Conservation (phyloP, 1,284 basidiomycete genomes). For the Papiliotrema fonsecae region DNA sequence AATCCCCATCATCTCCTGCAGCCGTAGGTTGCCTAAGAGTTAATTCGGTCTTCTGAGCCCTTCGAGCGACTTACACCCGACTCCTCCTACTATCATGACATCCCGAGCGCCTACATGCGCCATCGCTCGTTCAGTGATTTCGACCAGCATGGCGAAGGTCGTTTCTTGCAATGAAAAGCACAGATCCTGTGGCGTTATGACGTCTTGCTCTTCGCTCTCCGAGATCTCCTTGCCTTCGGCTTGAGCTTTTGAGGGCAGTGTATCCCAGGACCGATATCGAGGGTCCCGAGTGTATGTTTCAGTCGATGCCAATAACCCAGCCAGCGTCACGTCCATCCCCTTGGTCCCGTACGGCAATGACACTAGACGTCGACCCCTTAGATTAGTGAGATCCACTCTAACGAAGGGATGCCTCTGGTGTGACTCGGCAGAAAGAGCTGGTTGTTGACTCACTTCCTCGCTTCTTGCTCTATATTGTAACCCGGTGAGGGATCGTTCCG, state of each 20-base stretch:
- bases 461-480: constrained; percentile 97
- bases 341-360: constrained; percentile 93
- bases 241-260: constrained; percentile 1
- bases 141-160: constrained; percentile 97
- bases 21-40: constrained; percentile 71
- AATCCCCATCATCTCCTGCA: constrained; percentile 98
- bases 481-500: constrained; percentile 96
- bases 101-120: constrained; percentile 95
- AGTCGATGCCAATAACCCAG: constrained; percentile 81
- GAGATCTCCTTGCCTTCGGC: background rate
- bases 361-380: constrained; percentile 59
- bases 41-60: background rate
- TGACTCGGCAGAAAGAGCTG: background rate
- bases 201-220: constrained; percentile 53
- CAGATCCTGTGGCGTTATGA: constrained; percentile 87
- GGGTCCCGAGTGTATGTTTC: constrained; percentile 84
- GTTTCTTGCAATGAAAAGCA: constrained; percentile 98
- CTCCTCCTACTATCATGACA: constrained; percentile 95
- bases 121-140: constrained; percentile 99
- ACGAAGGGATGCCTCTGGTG: background rate
- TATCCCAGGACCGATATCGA: constrained; percentile 55
- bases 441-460: constrained; percentile 65
- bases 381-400: no score
- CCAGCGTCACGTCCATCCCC: constrained; percentile 96
- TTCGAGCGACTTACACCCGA: constrained; percentile 73